Evolutionary conservation across 345 rosid species (phyloP).

Genomic region (Hibiscus syriacus): DNA sequence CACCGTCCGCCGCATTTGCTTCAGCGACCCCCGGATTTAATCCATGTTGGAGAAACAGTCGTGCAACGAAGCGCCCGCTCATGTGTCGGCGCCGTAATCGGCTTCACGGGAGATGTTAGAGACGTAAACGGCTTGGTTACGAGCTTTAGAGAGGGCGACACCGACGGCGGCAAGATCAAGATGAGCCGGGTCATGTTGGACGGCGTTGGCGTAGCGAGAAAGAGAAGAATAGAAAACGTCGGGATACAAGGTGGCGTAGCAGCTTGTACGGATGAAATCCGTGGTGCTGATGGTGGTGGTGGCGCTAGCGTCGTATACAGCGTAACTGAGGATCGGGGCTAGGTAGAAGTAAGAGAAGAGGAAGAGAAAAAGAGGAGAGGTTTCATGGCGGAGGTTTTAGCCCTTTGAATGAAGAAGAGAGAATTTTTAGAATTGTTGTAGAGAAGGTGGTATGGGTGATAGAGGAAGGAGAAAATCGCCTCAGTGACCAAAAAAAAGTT

Average conservation of each 20-base stretch:
- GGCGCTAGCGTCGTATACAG: slow-evolving; percentile 1
- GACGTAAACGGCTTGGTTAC: slow-evolving; percentile 35
- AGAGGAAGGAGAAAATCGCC: no score
- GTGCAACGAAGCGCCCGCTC: slow-evolving; percentile 55
- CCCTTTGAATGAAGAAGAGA: no score
- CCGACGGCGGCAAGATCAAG: slow-evolving; percentile 58
- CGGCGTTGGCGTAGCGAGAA: slow-evolving; percentile 43
- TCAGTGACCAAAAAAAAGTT: no score
- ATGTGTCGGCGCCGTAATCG: slow-evolving; percentile 41
- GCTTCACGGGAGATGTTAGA: slow-evolving; percentile 55
- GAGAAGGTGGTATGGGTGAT: no score
- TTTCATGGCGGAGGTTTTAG: no score
- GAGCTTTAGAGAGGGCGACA: slow-evolving; percentile 46
- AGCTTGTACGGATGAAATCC: slow-evolving; percentile 59
- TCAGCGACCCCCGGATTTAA: slow-evolving; percentile 67
- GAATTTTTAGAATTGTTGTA: no score
- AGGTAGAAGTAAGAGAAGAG: slow-evolving; percentile 17
- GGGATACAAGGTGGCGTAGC: no score
- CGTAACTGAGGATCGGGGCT: slow-evolving; percentile 20
- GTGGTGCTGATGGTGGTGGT: slow-evolving; percentile 13
- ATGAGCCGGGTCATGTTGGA: slow-evolving; percentile 44
- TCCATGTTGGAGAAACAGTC: slow-evolving; percentile 84
- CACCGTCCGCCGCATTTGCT: slow-evolving; percentile 52
- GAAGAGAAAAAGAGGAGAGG: no score
- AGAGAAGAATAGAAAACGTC: slow-evolving; percentile 65